Conservation (phyloP, 176 grass and related monocot genomes). For the Hsuehochloa calcarea region DNA sequence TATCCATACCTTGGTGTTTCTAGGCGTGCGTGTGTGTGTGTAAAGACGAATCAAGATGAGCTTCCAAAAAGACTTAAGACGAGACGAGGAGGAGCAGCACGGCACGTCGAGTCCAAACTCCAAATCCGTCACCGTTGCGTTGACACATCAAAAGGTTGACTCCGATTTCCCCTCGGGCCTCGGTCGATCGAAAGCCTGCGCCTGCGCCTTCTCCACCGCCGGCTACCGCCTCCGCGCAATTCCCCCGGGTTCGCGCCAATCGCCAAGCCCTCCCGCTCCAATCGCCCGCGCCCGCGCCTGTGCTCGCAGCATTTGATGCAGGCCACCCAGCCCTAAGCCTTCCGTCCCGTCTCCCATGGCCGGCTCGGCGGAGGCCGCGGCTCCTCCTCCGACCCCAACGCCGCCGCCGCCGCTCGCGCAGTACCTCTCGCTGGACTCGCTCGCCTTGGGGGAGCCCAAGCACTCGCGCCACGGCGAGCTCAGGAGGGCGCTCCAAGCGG, state of each 20-base stretch:
- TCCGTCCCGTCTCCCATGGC: conserved; percentile 33
- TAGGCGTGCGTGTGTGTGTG: no score
- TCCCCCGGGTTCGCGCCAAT: not conserved
- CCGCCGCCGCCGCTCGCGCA: conserved; percentile 42
- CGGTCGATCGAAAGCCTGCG: not conserved
- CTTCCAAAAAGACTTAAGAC: no score
- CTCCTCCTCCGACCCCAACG: conserved; percentile 28
- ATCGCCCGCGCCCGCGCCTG: not conserved
- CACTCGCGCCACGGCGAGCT: conserved; percentile 60
- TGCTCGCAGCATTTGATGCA: not conserved
- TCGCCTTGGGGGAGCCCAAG: conserved; percentile 47
- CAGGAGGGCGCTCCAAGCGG: conserved; percentile 51
- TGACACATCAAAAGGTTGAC: no score
- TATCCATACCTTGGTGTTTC: no score
- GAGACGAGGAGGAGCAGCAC: no score
- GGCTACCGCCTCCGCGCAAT: not conserved
- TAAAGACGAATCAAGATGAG: no score
- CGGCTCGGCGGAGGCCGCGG: conserved; percentile 16
- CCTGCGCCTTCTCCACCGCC: not conserved
- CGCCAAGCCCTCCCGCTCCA: not conserved
- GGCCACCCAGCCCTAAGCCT: conserved; percentile 1
- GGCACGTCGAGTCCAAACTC: no score
- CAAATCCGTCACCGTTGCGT: no score
- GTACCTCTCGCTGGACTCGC: conserved; percentile 57
- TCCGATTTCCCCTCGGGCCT: conserved; percentile 2